Evolutionary conservation across 345 rosid species (phyloP).

Genomic region (Gossypium ekmanianum): DNA sequence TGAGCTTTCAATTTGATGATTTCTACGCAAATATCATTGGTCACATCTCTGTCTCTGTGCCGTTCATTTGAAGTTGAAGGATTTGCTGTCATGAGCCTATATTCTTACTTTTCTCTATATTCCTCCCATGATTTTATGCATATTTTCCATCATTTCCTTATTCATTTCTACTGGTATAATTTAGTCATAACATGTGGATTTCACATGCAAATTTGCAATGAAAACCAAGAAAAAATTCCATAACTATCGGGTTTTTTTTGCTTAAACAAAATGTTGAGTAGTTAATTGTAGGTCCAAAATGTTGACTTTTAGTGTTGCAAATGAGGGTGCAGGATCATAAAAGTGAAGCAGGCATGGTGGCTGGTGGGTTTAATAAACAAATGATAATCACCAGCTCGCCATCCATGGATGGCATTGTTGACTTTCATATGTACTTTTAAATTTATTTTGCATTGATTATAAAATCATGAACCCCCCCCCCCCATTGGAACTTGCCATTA

Average conservation of each 20-base stretch:
- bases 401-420: too few species aligned
- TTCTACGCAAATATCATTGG: constrained; percentile 22
- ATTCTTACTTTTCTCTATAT: not conserved
- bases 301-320: not conserved
- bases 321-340: constrained; percentile 10
- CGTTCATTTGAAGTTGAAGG: not conserved
- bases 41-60: not conserved
- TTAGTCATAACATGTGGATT: not conserved
- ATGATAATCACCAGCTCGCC: too few species aligned
- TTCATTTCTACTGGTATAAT: not conserved
- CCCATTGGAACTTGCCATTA: too few species aligned
- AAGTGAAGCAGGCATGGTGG: not conserved
- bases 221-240: too few species aligned
- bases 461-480: not conserved
- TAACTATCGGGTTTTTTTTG: too few species aligned
- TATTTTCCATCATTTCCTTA: not conserved
- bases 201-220: not conserved
- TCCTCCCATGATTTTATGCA: not conserved
- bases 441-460: not conserved
- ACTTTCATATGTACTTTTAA: too few species aligned
- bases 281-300: too few species aligned
- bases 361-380: not conserved
- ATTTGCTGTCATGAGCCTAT: constrained; percentile 8
- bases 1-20: constrained; percentile 47
- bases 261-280: too few species aligned